Base-by-base conservation (phyloP, 371 early-diverging fungal genomes). In the Chytridiales sp. region DNA sequence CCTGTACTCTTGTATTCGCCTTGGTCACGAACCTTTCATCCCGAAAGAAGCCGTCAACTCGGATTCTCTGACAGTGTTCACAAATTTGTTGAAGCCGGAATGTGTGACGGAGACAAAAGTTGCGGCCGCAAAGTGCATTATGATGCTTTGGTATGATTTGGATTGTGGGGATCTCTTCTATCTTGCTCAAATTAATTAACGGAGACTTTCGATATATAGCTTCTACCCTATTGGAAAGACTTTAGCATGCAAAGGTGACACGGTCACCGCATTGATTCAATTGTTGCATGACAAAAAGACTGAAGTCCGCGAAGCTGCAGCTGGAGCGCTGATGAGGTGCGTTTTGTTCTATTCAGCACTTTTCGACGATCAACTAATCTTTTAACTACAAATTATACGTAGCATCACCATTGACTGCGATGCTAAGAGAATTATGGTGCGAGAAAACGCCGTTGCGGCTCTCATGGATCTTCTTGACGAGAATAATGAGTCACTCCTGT, bases 401-500 rank as follows among this genome's bases (percentile, higher is more conserved):
- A 68, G 72, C 50, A 77, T 79, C 48, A 77, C 77, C 39, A 74
- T 79, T 32, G 74, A 76, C 57, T 62, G 63, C 30, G 77, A 79
- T 38, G 80, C 76, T 21, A 79, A 79, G 58, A 56, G 74, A 8
- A 47, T 70, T 1, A 17, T 79, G 21, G 80, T 77, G 1, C 68
- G 75, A 3, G 76, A 73, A n/a, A 68, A 73, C 31, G 73, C 73
- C 17, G 52, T 78, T 8, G 40, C 44, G 19, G 54, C 59, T 1
- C 62, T 80, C n/a, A 67, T 70, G 48, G 62, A 62, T 11, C 66
- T 80, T n/a, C 56, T 80, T 5, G 61, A 68, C 17, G 80, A 80
- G 47, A 29, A 47, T 5, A 72, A 68, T 53, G 73, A 76, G 49
- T 51, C 59, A 0, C 69, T 78, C 5, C 48, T 74, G 35, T 62